These are phyloP conservation scores for Magnusiomyces paraingens DNA, from an alignment of 1,139 yeast genomes.

Conservation along the genomic window DNA sequence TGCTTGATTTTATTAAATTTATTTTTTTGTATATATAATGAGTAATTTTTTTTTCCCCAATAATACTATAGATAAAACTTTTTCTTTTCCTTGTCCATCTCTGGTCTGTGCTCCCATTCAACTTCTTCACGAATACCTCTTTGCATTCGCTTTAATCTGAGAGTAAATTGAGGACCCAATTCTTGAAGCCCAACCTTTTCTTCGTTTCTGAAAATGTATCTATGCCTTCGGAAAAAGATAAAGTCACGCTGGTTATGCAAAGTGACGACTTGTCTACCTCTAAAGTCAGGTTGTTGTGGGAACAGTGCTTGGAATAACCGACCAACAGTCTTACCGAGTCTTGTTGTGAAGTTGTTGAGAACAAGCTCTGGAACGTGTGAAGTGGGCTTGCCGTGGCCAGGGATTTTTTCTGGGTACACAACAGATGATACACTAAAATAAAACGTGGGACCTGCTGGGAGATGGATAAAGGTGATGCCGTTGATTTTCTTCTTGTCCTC, in stretches of 20 bases:
- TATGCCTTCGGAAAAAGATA: slow-evolving; percentile 89
- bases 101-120: slow-evolving; percentile 95
- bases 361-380: slow-evolving; percentile 87
- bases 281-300: slow-evolving; percentile 88
- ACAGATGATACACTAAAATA: slow-evolving; percentile 83
- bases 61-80: slow-evolving; percentile 51
- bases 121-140: slow-evolving; percentile 86
- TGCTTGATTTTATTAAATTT: background rate
- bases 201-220: slow-evolving; percentile 83
- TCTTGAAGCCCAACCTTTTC: slow-evolving; percentile 93
- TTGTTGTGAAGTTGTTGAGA: slow-evolving; percentile 82
- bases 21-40: background rate
- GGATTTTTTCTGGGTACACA: slow-evolving; percentile 44
- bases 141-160: slow-evolving; percentile 80
- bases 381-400: slow-evolving; percentile 88
- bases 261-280: slow-evolving; percentile 93
- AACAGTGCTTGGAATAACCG: slow-evolving; percentile 83
- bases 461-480: slow-evolving; percentile 85
- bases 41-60: background rate
- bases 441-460: slow-evolving; percentile 93
- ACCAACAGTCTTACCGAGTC: slow-evolving; percentile 90
- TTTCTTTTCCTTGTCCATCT: slow-evolving; percentile 93
- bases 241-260: slow-evolving; percentile 94
- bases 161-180: slow-evolving; percentile 92
- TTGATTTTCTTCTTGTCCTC: slow-evolving; percentile 90